These are phyloP conservation scores for Trichoderma harzianum DNA, from an alignment of 2,329 filamentous ascomycete genomes.

Conservation along the genomic window DNA sequence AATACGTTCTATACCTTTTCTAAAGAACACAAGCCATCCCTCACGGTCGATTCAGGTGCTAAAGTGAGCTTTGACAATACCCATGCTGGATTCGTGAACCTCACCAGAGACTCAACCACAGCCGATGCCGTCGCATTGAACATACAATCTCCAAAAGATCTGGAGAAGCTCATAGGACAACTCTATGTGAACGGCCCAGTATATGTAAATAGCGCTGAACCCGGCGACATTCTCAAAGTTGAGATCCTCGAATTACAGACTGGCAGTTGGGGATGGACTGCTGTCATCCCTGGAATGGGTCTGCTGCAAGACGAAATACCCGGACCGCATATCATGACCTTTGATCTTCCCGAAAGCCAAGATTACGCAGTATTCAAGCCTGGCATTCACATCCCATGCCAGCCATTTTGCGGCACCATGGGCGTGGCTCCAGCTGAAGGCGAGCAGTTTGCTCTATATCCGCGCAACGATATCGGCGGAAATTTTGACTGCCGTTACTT, in stretches of 20 bases:
- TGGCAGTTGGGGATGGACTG: conserved; percentile 50
- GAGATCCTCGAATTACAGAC: conserved; percentile 46
- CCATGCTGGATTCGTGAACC: neutral
- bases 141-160: neutral
- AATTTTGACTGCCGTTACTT: conserved; percentile 54
- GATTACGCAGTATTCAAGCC: conserved; percentile 42
- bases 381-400: conserved; percentile 46
- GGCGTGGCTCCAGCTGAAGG: conserved; percentile 47
- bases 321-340: conserved; percentile 42
- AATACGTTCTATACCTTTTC: neutral
- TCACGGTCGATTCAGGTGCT: neutral
- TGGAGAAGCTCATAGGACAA: neutral
- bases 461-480: conserved; percentile 46
- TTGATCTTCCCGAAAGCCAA: conserved; percentile 31
- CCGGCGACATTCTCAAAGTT: conserved; percentile 50
- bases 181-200: conserved; percentile 40
- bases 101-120: neutral
- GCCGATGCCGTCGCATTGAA: neutral
- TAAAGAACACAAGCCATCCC: neutral
- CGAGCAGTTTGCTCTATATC: conserved; percentile 48
- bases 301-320: conserved; percentile 48
- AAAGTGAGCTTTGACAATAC: conserved; percentile 10
- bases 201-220: conserved; percentile 45
- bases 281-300: conserved; percentile 47
- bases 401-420: conserved; percentile 51